A percentile compares a stretch with the other conserved stretches of the same genome.
phyloP scores from a whole-genome alignment of 2,329 filamentous ascomycete genomes.

The Dothiorella sarmentorum region DNA sequence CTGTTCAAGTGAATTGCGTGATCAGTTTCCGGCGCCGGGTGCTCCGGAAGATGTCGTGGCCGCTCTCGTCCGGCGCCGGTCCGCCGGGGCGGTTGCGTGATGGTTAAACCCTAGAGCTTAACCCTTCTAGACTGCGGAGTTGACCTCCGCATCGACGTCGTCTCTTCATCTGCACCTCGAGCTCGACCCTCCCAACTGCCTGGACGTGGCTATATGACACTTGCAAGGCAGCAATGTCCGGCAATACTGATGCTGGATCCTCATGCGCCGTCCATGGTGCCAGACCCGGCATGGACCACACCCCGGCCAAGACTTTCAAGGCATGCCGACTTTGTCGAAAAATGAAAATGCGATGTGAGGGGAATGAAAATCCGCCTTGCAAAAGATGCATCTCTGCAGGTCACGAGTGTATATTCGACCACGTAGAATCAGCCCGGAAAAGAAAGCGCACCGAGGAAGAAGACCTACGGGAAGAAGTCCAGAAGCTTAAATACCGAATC shows the following conservation, averaged over 20 bases:
- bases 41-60: constrained; percentile 2
- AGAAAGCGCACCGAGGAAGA: background rate
- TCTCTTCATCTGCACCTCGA: no score
- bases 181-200: background rate
- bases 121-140: background rate
- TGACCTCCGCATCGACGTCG: background rate
- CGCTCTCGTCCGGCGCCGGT: background rate
- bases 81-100: background rate
- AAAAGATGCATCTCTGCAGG: background rate
- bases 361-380: background rate
- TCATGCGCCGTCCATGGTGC: background rate
- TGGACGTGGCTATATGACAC: background rate
- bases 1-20: background rate
- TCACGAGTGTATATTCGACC: background rate
- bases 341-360: constrained; percentile 5
- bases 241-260: background rate
- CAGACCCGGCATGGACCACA: background rate
- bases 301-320: constrained; percentile 1
- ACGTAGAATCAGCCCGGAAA: background rate
- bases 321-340: constrained; percentile 1
- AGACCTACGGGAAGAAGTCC: background rate
- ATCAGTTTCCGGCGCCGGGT: background rate
- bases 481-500: background rate
- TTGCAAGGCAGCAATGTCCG: background rate
- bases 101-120: background rate